phyloP scores from a whole-genome alignment of 2,329 filamentous ascomycete genomes.

The Colletotrichum sp. region DNA sequence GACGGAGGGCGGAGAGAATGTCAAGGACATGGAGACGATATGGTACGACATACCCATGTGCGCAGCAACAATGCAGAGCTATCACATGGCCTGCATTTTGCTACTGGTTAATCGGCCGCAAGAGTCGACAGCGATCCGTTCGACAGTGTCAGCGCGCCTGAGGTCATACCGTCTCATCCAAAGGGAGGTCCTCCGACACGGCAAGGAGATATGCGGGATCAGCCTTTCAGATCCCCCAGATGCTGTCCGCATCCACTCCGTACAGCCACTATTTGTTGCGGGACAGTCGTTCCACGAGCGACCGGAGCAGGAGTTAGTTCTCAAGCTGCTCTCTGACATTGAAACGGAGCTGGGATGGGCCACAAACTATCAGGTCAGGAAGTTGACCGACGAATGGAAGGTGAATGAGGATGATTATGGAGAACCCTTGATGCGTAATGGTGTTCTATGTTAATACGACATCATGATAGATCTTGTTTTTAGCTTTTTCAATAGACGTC shows the following conservation, averaged over 20 bases:
- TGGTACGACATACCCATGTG: conserved; percentile 71
- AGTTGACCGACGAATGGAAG: not conserved
- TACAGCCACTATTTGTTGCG: not conserved
- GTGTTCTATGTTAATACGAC: not conserved
- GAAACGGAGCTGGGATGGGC: conserved; percentile 70
- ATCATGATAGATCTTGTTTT: not conserved
- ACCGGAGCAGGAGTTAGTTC: conserved; percentile 57
- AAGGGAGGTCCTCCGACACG: not conserved
- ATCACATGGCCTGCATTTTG: conserved; percentile 68
- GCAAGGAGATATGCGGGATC: not conserved
- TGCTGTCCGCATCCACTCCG: not conserved
- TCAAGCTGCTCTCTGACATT: conserved; percentile 61
- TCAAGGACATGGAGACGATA: conserved; percentile 51
- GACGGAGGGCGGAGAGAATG: not conserved
- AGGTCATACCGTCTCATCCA: not conserved
- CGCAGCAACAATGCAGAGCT: conserved; percentile 69
- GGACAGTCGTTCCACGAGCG: conserved; percentile 54
- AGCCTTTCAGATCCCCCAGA: not conserved
- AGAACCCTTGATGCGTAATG: not conserved
- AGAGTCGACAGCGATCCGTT: not conserved
- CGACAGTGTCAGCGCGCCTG: not conserved
- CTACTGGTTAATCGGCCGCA: conserved; percentile 42
- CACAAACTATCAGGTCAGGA: conserved; percentile 36
- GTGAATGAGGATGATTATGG: not conserved
- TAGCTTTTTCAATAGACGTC: not conserved